phyloP scores from a whole-genome alignment of 1,139 yeast species.

The Hansenula lynferdii region DNA sequence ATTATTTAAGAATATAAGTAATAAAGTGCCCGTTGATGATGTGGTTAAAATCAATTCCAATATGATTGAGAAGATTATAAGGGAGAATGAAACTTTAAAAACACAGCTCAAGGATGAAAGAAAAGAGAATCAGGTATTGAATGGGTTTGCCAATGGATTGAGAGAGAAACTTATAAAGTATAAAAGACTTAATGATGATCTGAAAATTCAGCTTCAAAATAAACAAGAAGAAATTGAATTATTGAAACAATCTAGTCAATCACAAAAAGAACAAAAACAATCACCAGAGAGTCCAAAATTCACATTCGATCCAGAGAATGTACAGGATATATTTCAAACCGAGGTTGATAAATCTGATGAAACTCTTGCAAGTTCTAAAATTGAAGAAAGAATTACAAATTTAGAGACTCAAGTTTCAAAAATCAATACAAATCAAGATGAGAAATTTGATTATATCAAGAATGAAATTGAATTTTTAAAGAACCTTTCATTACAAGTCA shows the following conservation, averaged over 20 bases:
- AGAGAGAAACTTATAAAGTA: constrained; percentile 20
- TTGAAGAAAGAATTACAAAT: constrained; percentile 10
- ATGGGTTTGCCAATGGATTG: constrained; percentile 14
- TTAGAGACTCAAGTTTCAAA: constrained; percentile 8
- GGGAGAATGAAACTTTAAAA: constrained; percentile 16
- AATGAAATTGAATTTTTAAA: constrained; percentile 18
- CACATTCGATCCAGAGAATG: constrained; percentile 12
- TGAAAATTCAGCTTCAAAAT: constrained; percentile 8
- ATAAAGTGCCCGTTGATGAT: constrained; percentile 16
- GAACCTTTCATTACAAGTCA: constrained; percentile 7
- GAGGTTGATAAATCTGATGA: too few relatives aligned
- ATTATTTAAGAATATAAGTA: constrained; percentile 14
- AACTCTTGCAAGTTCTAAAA: background rate
- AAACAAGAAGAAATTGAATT: constrained; percentile 4
- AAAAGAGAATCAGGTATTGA: constrained; percentile 14
- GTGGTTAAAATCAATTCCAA: constrained; percentile 19
- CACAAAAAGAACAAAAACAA: background rate
- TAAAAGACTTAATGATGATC: constrained; percentile 14
- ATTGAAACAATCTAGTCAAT: constrained; percentile 1
- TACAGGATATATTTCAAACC: constrained; percentile 16
- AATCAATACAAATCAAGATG: constrained; percentile 7
- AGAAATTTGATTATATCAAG: constrained; percentile 13
- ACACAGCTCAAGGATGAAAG: constrained; percentile 5
- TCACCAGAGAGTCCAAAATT: constrained; percentile 5
- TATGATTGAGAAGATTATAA: constrained; percentile 21